These are phyloP conservation scores for Melocanna baccifera DNA, from an alignment of 176 grass and related monocot genomes.

Conservation along the genomic window DNA sequence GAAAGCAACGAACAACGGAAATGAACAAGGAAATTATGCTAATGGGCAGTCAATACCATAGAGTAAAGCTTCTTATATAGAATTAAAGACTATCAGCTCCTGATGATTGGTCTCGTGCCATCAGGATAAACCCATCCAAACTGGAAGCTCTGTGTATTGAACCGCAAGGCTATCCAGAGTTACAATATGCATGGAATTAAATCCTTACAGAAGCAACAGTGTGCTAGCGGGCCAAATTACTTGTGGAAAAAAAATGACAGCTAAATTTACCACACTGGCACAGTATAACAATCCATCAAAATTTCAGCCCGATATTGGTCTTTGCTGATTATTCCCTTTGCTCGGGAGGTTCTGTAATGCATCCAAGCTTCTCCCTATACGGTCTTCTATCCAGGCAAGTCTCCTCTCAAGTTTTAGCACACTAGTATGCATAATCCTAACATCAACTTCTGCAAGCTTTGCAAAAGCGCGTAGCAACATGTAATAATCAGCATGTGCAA, in stretches of 20 bases:
- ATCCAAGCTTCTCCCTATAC: constrained; percentile 42
- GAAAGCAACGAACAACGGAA: constrained; percentile 2
- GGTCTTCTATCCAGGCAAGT: constrained; percentile 61
- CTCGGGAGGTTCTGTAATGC: constrained; percentile 28
- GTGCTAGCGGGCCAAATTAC: not conserved
- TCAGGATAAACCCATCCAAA: constrained; percentile 57
- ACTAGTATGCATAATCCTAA: constrained; percentile 66
- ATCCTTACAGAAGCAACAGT: not conserved
- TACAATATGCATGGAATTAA: not conserved
- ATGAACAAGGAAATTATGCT: not conserved
- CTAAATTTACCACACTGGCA: not conserved
- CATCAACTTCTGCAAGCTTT: constrained; percentile 67
- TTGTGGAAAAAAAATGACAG: not conserved
- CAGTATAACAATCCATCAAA: constrained; percentile 1
- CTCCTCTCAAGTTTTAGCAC: constrained; percentile 77
- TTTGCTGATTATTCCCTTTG: constrained; percentile 18
- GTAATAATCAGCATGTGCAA: constrained; percentile 86
- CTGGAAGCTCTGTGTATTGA: constrained; percentile 59
- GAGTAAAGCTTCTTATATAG: constrained; percentile 18
- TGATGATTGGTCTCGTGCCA: constrained; percentile 54
- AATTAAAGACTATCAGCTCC: constrained; percentile 49
- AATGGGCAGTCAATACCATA: constrained; percentile 26
- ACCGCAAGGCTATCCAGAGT: constrained; percentile 44
- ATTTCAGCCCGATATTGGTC: constrained; percentile 1
- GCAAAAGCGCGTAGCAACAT: constrained; percentile 70